Conservation (phyloP, 2,329 filamentous ascomycete species). For the Paraconiothyrium brasiliense region DNA sequence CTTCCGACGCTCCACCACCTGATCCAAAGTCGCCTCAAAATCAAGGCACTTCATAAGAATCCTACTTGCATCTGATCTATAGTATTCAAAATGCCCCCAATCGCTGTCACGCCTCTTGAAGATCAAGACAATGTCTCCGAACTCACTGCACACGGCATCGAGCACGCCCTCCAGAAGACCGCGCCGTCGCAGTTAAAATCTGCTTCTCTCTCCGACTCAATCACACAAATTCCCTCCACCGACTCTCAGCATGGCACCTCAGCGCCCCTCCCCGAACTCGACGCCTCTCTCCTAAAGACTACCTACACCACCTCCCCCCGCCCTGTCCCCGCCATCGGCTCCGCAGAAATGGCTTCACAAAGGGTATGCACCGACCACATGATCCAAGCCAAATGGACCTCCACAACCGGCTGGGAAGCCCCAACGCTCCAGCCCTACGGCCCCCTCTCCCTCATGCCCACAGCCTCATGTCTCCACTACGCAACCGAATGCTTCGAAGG, state of each 20-base stretch:
- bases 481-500: constrained; percentile 93
- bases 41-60: neutral
- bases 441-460: constrained; percentile 80
- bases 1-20: neutral
- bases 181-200: constrained; percentile 43
- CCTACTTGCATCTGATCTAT: neutral
- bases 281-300: constrained; percentile 55
- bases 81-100: constrained; percentile 38
- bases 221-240: constrained; percentile 37
- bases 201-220: constrained; percentile 32
- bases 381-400: constrained; percentile 77
- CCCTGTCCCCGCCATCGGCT: constrained; percentile 52
- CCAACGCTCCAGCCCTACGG: constrained; percentile 82
- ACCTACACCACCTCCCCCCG: constrained; percentile 54
- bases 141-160: constrained; percentile 46
- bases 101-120: constrained; percentile 43
- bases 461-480: constrained; percentile 84
- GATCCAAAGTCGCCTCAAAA: neutral
- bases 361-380: constrained; percentile 82
- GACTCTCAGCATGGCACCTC: constrained; percentile 20
- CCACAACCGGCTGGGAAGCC: constrained; percentile 72
- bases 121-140: constrained; percentile 36
- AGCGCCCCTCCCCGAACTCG: constrained; percentile 42
- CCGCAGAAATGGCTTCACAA: constrained; percentile 51
- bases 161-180: constrained; percentile 39